Percentiles rank a stretch among this genome's conserved stretches.
Evolutionary conservation across 768 basidiomycete genomes (phyloP).

Genomic region (Leucocoprinus leucothites): DNA sequence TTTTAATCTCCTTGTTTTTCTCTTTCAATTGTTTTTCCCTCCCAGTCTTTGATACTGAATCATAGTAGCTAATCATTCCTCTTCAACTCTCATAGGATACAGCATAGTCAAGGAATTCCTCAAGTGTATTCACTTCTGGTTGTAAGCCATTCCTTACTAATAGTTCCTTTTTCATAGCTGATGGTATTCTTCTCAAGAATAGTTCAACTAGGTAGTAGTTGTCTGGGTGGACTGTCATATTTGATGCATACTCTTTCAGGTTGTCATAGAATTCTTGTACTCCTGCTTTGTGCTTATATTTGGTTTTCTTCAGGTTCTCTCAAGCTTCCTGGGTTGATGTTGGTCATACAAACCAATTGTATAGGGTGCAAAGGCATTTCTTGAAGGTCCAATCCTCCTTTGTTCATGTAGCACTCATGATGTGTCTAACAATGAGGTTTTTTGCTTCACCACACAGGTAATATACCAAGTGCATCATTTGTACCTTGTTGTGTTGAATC

Average conservation of each 20-base stretch:
- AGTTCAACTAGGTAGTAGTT: background rate
- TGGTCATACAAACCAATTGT: no score
- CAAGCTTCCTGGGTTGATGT: no score
- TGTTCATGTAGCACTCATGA: background rate
- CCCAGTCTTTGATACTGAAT: background rate
- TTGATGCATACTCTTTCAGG: background rate
- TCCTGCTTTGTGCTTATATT: no score
- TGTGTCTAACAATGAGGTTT: background rate
- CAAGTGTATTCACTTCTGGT: background rate
- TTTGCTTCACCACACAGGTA: background rate
- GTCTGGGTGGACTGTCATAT: background rate
- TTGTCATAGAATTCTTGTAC: background rate
- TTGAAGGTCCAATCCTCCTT: no score
- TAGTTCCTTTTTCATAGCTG: background rate
- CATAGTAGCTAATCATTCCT: background rate
- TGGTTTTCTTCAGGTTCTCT: no score
- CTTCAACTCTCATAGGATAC: background rate
- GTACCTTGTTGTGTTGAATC: background rate
- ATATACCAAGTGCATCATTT: background rate
- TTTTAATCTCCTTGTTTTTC: no score
- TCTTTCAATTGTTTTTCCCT: no score
- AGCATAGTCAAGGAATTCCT: background rate
- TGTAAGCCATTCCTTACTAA: background rate
- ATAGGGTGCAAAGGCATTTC: no score
- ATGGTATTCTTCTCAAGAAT: background rate